Evolutionary conservation across 352 stramenopile genomes (phyloP).

Genomic region (Phytophthora ohioensis): DNA sequence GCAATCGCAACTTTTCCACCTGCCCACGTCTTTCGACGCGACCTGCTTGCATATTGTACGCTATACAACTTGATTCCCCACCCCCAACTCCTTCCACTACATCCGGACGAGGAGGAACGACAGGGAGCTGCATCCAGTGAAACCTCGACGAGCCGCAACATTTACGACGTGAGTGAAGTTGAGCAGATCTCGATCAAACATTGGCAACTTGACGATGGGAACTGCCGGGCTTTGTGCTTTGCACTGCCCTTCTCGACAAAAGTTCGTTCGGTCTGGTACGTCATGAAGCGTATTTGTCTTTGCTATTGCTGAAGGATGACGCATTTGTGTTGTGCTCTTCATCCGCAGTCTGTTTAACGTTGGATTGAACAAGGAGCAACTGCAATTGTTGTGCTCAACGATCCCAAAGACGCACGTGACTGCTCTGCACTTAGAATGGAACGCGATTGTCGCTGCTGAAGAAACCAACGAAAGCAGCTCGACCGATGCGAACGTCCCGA

Average conservation of each 20-base stretch:
- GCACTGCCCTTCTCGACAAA: conserved; percentile 52
- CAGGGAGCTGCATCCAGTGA: conserved; percentile 41
- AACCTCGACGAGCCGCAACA: conserved; percentile 28
- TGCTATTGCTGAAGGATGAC: background rate
- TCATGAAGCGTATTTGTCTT: background rate
- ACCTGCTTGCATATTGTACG: conserved; percentile 72
- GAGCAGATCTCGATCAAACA: conserved; percentile 67
- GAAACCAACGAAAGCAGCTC: background rate
- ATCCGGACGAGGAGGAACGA: conserved; percentile 68
- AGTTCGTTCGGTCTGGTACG: conserved; percentile 68
- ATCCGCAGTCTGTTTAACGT: conserved; percentile 70
- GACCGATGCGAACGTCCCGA: background rate
- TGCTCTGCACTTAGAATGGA: conserved; percentile 78
- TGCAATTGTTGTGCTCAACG: conserved; percentile 56
- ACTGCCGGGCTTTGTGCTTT: conserved; percentile 63
- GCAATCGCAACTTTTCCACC: conserved; percentile 33
- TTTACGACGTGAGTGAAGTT: conserved; percentile 72
- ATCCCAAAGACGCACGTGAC: conserved; percentile 64
- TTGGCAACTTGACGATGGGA: conserved; percentile 74
- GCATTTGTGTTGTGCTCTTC: no score
- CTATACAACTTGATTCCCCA: conserved; percentile 63
- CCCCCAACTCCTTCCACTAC: conserved; percentile 67
- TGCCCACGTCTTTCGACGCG: conserved; percentile 59
- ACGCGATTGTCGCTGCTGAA: conserved; percentile 25
- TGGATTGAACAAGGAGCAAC: conserved; percentile 55